Conservation (phyloP, 2,329 filamentous ascomycete genomes). For the Zymoseptoria passerinii region DNA sequence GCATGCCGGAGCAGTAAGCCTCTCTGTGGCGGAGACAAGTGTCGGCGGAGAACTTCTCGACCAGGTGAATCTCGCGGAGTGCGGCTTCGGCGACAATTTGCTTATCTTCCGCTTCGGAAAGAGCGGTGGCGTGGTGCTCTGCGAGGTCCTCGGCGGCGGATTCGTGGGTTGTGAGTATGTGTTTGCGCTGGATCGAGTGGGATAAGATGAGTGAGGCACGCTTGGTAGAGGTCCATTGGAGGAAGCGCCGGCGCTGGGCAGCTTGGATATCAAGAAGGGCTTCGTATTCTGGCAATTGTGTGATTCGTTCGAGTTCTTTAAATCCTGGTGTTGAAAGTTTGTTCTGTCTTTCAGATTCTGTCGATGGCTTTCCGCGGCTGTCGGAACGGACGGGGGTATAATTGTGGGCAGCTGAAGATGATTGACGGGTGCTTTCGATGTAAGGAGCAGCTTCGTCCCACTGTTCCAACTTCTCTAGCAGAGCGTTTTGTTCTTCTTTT, state of each 20-base stretch:
- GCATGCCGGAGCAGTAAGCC: conserved; percentile 38
- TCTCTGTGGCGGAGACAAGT: conserved; percentile 42
- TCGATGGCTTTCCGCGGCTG: neutral
- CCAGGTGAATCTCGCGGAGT: conserved; percentile 33
- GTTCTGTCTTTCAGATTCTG: conserved; percentile 1
- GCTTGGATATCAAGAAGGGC: conserved; percentile 20
- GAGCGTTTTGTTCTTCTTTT: conserved; percentile 30
- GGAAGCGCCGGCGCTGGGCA: conserved; percentile 25
- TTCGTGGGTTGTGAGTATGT: conserved; percentile 16
- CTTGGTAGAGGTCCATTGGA: conserved; percentile 20
- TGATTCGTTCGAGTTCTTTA: conserved; percentile 15
- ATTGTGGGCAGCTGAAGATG: conserved; percentile 9
- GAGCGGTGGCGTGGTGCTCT: conserved; percentile 32
- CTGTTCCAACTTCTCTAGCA: conserved; percentile 26
- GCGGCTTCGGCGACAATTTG: conserved; percentile 38
- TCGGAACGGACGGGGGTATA: conserved; percentile 1
- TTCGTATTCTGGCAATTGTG: conserved; percentile 22
- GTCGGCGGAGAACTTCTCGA: conserved; percentile 36
- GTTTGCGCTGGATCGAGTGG: conserved; percentile 14
- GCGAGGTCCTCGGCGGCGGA: conserved; percentile 17
- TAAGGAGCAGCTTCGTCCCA: conserved; percentile 25
- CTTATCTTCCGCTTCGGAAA: conserved; percentile 38
- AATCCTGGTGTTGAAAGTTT: conserved; percentile 11
- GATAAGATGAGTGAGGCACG: conserved; percentile 14
- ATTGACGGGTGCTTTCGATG: conserved; percentile 9